These are phyloP conservation scores for Scedosporium boydii DNA, from an alignment of 2,329 filamentous ascomycete genomes.

Conservation along the genomic window DNA sequence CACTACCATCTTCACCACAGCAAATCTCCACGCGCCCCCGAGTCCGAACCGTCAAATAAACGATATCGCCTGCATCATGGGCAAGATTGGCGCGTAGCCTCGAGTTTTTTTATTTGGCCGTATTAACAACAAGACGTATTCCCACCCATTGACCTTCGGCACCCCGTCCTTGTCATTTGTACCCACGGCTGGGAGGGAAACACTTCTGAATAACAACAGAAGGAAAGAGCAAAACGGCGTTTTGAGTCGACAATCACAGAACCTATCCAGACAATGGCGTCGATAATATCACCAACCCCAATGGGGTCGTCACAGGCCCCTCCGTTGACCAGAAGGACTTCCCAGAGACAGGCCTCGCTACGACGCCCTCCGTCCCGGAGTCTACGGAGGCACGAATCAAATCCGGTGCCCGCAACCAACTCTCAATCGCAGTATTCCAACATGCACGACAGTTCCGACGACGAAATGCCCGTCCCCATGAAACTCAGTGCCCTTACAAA, in stretches of 20 bases:
- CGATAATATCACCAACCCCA: conserved; percentile 43
- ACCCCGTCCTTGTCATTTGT: not conserved
- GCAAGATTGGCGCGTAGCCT: conserved; percentile 6
- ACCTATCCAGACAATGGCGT: conserved; percentile 31
- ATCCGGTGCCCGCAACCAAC: conserved; percentile 22
- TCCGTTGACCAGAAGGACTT: conserved; percentile 40
- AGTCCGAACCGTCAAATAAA: not conserved
- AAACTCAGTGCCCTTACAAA: conserved; percentile 91
- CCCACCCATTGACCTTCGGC: not conserved
- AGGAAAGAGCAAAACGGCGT: not conserved
- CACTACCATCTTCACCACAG: conserved; percentile 6
- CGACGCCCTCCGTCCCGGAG: conserved; percentile 39
- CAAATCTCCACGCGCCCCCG: conserved; percentile 2
- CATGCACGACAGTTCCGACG: conserved; percentile 84
- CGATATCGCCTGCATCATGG: conserved; percentile 3
- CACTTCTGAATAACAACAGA: not conserved
- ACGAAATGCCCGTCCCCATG: conserved; percentile 84
- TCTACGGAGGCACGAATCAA: conserved; percentile 35
- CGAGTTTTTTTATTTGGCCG: conserved; percentile 3
- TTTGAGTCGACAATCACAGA: not conserved
- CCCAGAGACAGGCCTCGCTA: conserved; percentile 41
- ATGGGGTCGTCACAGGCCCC: conserved; percentile 36
- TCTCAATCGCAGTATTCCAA: conserved; percentile 35
- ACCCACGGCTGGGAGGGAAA: not conserved
- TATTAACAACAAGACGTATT: not conserved